A percentile compares a stretch with the other conserved stretches of the same genome.
Evolutionary conservation across 306 rosid species (phyloP).

Genomic region (Oxytropis ochrocephala): DNA sequence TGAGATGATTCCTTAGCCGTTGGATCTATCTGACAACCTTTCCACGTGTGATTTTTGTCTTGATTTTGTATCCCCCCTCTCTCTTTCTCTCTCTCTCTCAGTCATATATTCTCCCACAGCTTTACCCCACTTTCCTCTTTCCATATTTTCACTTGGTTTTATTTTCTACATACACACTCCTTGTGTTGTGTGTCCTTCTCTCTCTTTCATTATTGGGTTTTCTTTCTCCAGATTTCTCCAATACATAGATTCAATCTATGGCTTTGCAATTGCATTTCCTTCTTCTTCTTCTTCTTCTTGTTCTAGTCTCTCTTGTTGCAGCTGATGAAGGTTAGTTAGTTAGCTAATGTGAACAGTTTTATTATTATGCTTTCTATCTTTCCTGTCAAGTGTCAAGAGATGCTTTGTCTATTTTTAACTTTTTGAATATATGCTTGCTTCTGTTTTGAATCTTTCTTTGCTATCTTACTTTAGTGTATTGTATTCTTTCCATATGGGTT

Average conservation of each 20-base stretch:
- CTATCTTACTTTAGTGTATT: neutral
- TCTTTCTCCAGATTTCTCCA: constrained; percentile 24
- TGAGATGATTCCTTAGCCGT: constrained; percentile 36
- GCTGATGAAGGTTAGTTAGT: constrained; percentile 64
- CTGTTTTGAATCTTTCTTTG: constrained; percentile 14
- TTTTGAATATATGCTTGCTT: neutral
- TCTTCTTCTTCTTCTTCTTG: constrained; percentile 52
- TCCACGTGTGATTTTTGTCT: constrained; percentile 60
- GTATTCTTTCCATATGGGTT: neutral
- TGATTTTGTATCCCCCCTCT: constrained; percentile 18
- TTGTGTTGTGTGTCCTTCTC: constrained; percentile 23
- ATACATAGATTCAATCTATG: constrained; percentile 40
- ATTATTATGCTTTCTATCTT: neutral
- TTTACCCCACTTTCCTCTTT: constrained; percentile 38
- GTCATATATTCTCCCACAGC: constrained; percentile 42
- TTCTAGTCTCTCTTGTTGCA: constrained; percentile 36
- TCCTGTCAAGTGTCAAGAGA: neutral
- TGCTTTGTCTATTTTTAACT: constrained; percentile 8
- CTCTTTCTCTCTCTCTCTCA: neutral
- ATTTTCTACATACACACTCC: constrained; percentile 26
- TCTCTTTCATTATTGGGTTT: constrained; percentile 30
- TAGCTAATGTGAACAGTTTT: neutral
- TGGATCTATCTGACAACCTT: constrained; percentile 36
- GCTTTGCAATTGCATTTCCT: constrained; percentile 35
- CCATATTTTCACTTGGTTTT: constrained; percentile 26